phyloP scores from a whole-genome alignment of 495 filamentous ascomycete genomes.

The Aspergillus ellipticus region DNA sequence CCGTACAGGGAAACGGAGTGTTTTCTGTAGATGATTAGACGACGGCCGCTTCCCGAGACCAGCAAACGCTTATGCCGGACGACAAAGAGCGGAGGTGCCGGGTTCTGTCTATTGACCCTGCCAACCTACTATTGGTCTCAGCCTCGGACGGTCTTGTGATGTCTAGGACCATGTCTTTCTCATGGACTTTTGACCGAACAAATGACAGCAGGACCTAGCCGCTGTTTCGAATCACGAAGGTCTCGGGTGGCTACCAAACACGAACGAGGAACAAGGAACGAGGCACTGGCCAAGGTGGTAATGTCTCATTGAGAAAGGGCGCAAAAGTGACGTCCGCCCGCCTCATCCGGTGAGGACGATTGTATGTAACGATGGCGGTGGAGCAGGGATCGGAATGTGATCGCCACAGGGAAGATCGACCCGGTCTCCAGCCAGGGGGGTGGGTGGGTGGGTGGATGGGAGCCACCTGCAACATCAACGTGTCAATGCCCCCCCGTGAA shows the following conservation, averaged over 20 bases:
- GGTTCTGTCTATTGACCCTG: background rate
- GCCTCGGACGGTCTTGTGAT: background rate
- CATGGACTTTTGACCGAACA: background rate
- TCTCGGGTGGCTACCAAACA: background rate
- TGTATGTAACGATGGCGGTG: slow-evolving; percentile 9
- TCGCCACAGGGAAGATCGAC: background rate
- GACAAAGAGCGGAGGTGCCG: background rate
- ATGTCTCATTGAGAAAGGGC: slow-evolving; percentile 13
- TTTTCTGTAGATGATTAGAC: slow-evolving; percentile 10
- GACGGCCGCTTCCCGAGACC: slow-evolving; percentile 12
- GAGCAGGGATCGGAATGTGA: slow-evolving; percentile 17
- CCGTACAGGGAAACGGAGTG: background rate
- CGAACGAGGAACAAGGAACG: slow-evolving; percentile 3
- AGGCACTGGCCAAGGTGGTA: slow-evolving; percentile 21
- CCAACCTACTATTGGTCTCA: background rate
- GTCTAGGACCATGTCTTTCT: slow-evolving; percentile 14
- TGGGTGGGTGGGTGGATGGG: slow-evolving; percentile 2
- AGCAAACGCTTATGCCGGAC: slow-evolving; percentile 6
- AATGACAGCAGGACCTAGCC: background rate
- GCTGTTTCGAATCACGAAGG: background rate
- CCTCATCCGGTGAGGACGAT: background rate
- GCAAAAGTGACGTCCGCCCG: slow-evolving; percentile 6
- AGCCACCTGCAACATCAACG: slow-evolving; percentile 17
- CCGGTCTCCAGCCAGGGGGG: background rate
- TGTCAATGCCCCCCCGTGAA: slow-evolving; percentile 8